Evolutionary conservation across 331 rosid genomes (phyloP).

Genomic region (Stylosanthes scabra): DNA sequence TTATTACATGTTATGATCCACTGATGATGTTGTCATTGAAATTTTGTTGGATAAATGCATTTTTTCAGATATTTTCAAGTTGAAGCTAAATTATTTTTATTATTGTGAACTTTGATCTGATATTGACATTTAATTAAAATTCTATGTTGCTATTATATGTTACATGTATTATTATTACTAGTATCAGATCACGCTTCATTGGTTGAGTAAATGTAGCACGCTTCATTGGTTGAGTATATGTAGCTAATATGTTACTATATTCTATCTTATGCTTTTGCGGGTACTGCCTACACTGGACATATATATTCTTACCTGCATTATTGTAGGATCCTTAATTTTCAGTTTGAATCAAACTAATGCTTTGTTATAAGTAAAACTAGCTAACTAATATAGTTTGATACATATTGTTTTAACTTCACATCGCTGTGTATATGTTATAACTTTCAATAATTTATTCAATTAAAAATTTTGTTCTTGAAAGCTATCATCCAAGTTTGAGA

Average conservation of each 20-base stretch:
- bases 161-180: conserved; percentile 9
- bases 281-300: not conserved
- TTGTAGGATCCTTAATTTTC: not conserved
- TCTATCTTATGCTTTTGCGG: conserved; percentile 1
- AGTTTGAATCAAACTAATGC: conserved; percentile 6
- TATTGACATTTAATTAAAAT: conserved; percentile 2
- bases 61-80: conserved; percentile 1
- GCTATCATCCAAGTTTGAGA: no score
- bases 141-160: not conserved
- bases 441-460: no score
- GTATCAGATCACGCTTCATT: conserved; percentile 15
- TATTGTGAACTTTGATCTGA: not conserved
- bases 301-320: not conserved
- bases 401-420: not conserved
- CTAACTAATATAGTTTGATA: conserved; percentile 11
- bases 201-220: conserved; percentile 6
- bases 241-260: conserved; percentile 16
- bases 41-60: not conserved
- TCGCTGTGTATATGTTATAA: not conserved
- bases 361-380: not conserved
- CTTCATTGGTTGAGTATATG: no score
- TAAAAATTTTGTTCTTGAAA: no score
- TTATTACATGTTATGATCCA: conserved; percentile 20
- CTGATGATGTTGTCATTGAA: conserved; percentile 16
- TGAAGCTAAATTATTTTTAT: not conserved